These are phyloP conservation scores for Geotrichum fermentans DNA, from an alignment of 1,139 yeast species.

Conservation along the genomic window DNA sequence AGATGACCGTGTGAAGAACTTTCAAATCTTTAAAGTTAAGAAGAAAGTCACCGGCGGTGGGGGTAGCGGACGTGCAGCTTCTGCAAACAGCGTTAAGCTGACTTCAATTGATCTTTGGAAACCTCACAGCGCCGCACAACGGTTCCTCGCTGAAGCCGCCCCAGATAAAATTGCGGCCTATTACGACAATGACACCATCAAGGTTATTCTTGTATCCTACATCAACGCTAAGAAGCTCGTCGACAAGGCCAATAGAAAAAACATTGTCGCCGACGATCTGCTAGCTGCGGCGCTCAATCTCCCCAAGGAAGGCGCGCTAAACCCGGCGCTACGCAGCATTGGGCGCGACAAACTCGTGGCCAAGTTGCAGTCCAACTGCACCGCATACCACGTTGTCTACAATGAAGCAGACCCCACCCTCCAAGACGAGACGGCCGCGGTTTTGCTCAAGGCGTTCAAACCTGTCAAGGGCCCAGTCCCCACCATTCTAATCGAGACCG, in stretches of 20 bases:
- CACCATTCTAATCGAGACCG: conserved; percentile 60
- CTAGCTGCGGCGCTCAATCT: conserved; percentile 35
- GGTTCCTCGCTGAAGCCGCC: conserved; percentile 47
- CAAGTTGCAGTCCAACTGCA: conserved; percentile 49
- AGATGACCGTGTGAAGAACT: conserved; percentile 50
- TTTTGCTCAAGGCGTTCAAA: conserved; percentile 31
- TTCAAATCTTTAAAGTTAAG: conserved; percentile 56
- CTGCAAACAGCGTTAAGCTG: conserved; percentile 17
- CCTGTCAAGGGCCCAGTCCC: conserved; percentile 64
- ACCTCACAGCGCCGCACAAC: conserved; percentile 28
- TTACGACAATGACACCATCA: conserved; percentile 54
- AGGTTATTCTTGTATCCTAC: conserved; percentile 50
- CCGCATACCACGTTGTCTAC: conserved; percentile 54
- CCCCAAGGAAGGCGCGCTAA: conserved; percentile 13
- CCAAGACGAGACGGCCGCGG: conserved; percentile 24
- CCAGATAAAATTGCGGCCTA: conserved; percentile 35
- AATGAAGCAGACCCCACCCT: conserved; percentile 41
- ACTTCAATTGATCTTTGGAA: conserved; percentile 30
- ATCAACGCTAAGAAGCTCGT: conserved; percentile 51
- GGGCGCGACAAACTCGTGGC: conserved; percentile 51
- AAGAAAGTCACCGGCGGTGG: conserved; percentile 26
- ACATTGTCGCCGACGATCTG: conserved; percentile 51
- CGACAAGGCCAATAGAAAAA: conserved; percentile 45
- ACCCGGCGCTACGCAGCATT: conserved; percentile 22
- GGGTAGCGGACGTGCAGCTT: conserved; percentile 4